Base-by-base conservation (phyloP, 2,329 filamentous ascomycete species). In the Aspergillus clavatus region DNA sequence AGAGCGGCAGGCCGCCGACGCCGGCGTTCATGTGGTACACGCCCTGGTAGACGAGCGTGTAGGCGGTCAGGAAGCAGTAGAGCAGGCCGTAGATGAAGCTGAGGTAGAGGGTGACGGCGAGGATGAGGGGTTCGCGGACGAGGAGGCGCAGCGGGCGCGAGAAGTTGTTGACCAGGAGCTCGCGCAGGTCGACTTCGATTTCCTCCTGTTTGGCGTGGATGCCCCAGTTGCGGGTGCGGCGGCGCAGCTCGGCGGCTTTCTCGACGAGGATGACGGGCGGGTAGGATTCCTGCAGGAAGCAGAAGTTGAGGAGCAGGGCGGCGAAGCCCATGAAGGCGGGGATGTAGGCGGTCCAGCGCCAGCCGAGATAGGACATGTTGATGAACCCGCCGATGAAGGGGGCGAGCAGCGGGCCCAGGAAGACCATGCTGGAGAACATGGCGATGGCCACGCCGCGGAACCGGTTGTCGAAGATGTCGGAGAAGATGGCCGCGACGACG, bases 1-100 rank as follows among this genome's bases (percentile, higher is more conserved):
- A 87, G 65, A 89, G 90, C 6, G 88, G 82, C 4, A 95, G 75
- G 1, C 89, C 89, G 3, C 82, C 78, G 14, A 87, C 68, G 45
- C 89, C 89, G 1, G 76, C 59, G 26, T 71, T 80, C 72, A 91
- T 84, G 53, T 79, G 76, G 65, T 95, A 85, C 4, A 89, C 75
- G 22, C 58, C 56, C 38, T 66, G 56, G 54, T 65, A 70, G 12
- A 68, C 62, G 8, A 67, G 38, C 4, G 63, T 62, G 29, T 67
- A 69, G 2, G 64, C 66, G 0, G 62, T 68, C 42, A 70, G 45
- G 50, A 68, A 69, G 40, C 58, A 62, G 43, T 65, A 66, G 2
- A 66, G 54, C 6, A 66, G 48, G 11, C 63, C 63, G 28, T 66
- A 67, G 35, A 69, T 66, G 43, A 68, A 67, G 12, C 61, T 66